These are phyloP conservation scores for Ophiostoma triangulosporum DNA, from an alignment of 2,329 filamentous ascomycete genomes.

Conservation along the genomic window DNA sequence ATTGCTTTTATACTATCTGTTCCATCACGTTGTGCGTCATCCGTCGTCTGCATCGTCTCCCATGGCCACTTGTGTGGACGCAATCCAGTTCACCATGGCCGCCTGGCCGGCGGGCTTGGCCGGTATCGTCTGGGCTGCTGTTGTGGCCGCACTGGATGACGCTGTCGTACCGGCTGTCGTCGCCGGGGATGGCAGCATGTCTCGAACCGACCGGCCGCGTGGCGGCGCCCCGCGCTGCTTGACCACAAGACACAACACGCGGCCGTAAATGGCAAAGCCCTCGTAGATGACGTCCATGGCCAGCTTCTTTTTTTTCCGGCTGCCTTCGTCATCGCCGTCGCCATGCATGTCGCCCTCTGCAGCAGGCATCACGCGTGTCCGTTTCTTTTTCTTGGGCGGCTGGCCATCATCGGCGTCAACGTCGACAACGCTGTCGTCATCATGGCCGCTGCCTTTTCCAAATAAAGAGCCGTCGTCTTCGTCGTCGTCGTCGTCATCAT, in stretches of 20 bases:
- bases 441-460: constrained; percentile 4
- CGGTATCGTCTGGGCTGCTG: constrained; percentile 17
- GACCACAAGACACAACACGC: constrained; percentile 81
- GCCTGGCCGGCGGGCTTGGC: constrained; percentile 41
- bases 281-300: constrained; percentile 79
- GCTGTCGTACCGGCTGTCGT: constrained; percentile 5
- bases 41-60: not conserved
- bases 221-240: constrained; percentile 45
- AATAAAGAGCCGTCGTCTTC: constrained; percentile 13
- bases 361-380: constrained; percentile 20
- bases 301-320: constrained; percentile 82
- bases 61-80: constrained; percentile 54
- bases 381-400: constrained; percentile 27
- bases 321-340: constrained; percentile 23
- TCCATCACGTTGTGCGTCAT: not conserved
- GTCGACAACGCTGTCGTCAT: constrained; percentile 20
- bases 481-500: constrained; percentile 15
- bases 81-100: constrained; percentile 75
- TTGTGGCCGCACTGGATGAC: constrained; percentile 8
- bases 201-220: constrained; percentile 11
- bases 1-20: not conserved
- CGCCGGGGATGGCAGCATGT: constrained; percentile 14
- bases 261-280: constrained; percentile 89
- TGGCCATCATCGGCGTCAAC: constrained; percentile 22
- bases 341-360: constrained; percentile 7